phyloP scores from a whole-genome alignment of 768 basidiomycete species.

The Rhizopogon sp. region DNA sequence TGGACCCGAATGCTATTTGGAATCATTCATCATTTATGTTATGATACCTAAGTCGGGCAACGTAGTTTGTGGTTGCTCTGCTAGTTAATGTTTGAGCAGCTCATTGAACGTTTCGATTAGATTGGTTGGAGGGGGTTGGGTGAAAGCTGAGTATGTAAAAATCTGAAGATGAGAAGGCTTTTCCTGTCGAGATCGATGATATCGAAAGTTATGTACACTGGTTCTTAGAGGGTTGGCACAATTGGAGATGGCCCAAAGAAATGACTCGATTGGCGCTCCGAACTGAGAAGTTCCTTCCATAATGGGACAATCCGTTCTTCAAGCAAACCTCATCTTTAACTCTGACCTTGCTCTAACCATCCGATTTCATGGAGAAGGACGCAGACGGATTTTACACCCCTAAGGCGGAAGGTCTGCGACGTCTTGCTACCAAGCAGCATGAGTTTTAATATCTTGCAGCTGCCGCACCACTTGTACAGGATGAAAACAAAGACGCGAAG shows the following conservation, averaged over 20 bases:
- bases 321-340: not conserved
- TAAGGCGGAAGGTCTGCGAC: slow-evolving; percentile 35
- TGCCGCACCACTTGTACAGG: slow-evolving; percentile 19
- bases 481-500: slow-evolving; percentile 22
- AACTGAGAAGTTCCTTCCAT: not conserved
- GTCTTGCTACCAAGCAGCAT: not conserved
- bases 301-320: not conserved
- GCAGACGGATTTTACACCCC: slow-evolving; percentile 77
- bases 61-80: no score
- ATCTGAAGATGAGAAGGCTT: not conserved
- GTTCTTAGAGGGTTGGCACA: no score
- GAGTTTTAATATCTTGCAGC: slow-evolving; percentile 1
- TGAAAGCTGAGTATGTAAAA: not conserved
- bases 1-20: no score
- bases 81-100: not conserved
- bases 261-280: no score
- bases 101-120: not conserved
- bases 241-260: no score
- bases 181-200: not conserved
- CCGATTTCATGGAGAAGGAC: slow-evolving; percentile 58
- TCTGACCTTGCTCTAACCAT: slow-evolving; percentile 2
- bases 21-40: no score
- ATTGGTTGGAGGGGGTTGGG: no score
- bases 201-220: not conserved
- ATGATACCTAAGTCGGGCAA: no score